phyloP scores from a whole-genome alignment of 1,284 basidiomycete genomes.

The Moniliophthora roreri region DNA sequence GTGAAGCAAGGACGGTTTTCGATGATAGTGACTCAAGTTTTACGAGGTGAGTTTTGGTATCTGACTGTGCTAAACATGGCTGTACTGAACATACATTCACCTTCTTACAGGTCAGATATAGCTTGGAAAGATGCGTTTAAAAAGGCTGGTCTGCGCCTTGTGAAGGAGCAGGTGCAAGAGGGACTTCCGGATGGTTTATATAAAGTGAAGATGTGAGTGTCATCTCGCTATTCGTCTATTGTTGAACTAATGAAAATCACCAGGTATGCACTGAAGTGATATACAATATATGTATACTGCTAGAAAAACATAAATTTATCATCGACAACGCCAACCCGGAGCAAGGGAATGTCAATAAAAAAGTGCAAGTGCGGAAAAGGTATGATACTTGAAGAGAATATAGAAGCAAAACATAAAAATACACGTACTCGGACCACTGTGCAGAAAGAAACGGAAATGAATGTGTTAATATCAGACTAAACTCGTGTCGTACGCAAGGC shows the following conservation, averaged over 20 bases:
- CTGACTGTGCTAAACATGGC: background rate
- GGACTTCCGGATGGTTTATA: slow-evolving; percentile 83
- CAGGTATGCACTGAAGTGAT: slow-evolving; percentile 62
- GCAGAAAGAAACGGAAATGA: background rate
- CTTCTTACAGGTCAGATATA: slow-evolving; percentile 65
- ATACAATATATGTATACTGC: background rate
- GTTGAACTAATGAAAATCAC: slow-evolving; percentile 6
- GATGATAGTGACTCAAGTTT: slow-evolving; percentile 88
- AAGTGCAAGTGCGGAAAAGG: background rate
- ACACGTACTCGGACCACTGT: background rate
- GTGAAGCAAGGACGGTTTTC: slow-evolving; percentile 60
- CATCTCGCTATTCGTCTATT: slow-evolving; percentile 2
- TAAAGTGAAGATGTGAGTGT: slow-evolving; percentile 77
- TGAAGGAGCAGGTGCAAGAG: slow-evolving; percentile 71
- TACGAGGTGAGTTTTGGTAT: slow-evolving; percentile 56
- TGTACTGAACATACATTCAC: background rate
- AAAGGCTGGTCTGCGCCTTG: slow-evolving; percentile 64
- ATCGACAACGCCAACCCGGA: background rate
- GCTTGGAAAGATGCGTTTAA: slow-evolving; percentile 79
- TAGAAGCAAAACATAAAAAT: background rate
- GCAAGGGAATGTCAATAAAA: background rate
- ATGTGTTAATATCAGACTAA: background rate
- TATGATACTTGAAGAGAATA: background rate
- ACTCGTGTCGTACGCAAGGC: background rate
- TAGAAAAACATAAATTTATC: background rate